phyloP scores from a whole-genome alignment of 1,284 basidiomycete genomes.

The Papiliotrema nemorosa region DNA sequence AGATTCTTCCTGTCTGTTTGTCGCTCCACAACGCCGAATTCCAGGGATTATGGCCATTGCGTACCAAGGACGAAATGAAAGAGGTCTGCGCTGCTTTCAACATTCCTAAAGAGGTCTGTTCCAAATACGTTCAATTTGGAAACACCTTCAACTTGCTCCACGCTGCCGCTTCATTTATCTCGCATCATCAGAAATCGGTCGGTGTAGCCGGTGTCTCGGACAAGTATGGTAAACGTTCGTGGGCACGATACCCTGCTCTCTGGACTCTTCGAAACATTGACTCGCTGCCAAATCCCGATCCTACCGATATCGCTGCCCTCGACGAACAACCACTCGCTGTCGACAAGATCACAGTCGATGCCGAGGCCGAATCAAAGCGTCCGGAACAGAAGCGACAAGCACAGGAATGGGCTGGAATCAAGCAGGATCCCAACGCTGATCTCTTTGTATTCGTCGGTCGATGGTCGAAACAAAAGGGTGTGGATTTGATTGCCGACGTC shows the following conservation, averaged over 20 bases:
- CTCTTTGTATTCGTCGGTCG: slow-evolving; percentile 92
- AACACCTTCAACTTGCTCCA: slow-evolving; percentile 94
- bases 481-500: slow-evolving; percentile 89
- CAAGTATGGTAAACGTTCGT: slow-evolving; percentile 87
- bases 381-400: slow-evolving; percentile 85
- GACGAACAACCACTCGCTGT: slow-evolving; percentile 71
- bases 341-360: slow-evolving; percentile 71
- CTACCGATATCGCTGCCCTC: slow-evolving; percentile 84
- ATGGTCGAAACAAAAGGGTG: slow-evolving; percentile 95
- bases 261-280: slow-evolving; percentile 94
- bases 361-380: slow-evolving; percentile 76
- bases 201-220: slow-evolving; percentile 94
- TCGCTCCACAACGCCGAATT: slow-evolving; percentile 96
- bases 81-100: slow-evolving; percentile 95
- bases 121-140: slow-evolving; percentile 91
- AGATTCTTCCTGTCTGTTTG: slow-evolving; percentile 79
- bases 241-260: slow-evolving; percentile 88
- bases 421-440: slow-evolving; percentile 81
- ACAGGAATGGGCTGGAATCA: slow-evolving; percentile 88
- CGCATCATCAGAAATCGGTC: slow-evolving; percentile 81
- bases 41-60: slow-evolving; percentile 89
- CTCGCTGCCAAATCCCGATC: slow-evolving; percentile 84
- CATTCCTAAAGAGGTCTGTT: slow-evolving; percentile 89
- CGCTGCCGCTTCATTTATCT: slow-evolving; percentile 85
- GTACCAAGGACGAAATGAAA: slow-evolving; percentile 95